A percentile compares a stretch with the other conserved stretches of the same genome.
Conservation (phyloP, 2,329 filamentous ascomycete species). For the Aspergillus quadrilineatus region DNA sequence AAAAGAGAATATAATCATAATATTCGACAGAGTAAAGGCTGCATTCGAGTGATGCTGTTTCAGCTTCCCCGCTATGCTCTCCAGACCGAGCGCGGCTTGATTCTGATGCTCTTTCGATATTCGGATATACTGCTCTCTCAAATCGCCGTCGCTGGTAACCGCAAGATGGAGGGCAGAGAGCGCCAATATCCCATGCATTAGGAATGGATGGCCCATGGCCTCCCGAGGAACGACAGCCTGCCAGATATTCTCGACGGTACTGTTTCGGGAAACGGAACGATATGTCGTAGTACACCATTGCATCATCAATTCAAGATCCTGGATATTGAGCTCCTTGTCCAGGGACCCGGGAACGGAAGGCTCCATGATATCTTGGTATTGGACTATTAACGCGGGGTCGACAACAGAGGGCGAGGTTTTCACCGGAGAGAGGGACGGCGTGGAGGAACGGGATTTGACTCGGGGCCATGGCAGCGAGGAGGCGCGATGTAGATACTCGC, state of each 20-base stretch:
- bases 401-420: constrained; percentile 15
- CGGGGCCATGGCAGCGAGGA: constrained; percentile 16
- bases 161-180: constrained; percentile 36
- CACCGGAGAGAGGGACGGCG: constrained; percentile 7
- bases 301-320: constrained; percentile 37
- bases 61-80: constrained; percentile 20
- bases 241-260: constrained; percentile 29
- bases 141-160: constrained; percentile 16
- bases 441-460: constrained; percentile 16
- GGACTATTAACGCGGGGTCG: constrained; percentile 5
- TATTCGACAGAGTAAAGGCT: constrained; percentile 34
- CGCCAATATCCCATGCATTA: constrained; percentile 38
- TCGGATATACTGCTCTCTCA: constrained; percentile 25
- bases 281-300: constrained; percentile 38
- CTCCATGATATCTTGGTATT: constrained; percentile 14
- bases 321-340: constrained; percentile 21
- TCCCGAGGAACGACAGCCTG: constrained; percentile 32
- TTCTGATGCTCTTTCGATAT: constrained; percentile 31
- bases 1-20: constrained; percentile 38
- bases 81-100: constrained; percentile 28
- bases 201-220: constrained; percentile 29
- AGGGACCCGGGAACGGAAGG: not conserved
- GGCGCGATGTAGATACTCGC: constrained; percentile 15
- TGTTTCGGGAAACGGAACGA: constrained; percentile 30
- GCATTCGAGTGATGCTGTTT: constrained; percentile 35